Conservation (phyloP, 352 stramenopile species). For the Phytopythium helicoides region DNA sequence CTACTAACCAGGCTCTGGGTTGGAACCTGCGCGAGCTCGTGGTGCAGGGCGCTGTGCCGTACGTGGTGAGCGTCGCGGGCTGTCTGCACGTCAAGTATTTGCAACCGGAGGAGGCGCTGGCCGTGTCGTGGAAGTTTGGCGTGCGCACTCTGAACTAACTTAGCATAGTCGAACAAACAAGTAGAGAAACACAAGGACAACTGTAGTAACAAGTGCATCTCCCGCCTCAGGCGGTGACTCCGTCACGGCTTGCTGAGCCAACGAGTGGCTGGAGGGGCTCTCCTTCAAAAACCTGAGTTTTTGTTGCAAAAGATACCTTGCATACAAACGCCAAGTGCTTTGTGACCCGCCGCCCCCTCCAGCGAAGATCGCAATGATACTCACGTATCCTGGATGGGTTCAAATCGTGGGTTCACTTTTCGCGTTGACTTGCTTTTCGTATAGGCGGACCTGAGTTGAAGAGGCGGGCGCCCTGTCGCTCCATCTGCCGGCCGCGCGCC, state of each 20-base stretch:
- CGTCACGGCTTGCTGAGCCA: too few species aligned
- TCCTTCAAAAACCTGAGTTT: too few species aligned
- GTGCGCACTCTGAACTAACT: conserved; percentile 20
- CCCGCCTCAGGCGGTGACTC: too few species aligned
- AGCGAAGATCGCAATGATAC: too few species aligned
- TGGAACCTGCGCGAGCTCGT: conserved; percentile 61
- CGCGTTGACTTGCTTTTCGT: not conserved
- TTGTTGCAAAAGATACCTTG: too few species aligned
- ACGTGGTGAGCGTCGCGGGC: conserved; percentile 42
- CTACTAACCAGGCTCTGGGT: conserved; percentile 46
- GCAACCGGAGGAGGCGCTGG: conserved; percentile 40
- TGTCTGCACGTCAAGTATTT: conserved; percentile 46
- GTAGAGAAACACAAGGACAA: not conserved
- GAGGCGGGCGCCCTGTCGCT: not conserved
- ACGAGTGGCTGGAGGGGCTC: too few species aligned
- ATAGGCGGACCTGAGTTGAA: not conserved
- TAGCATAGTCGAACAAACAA: conserved; percentile 3
- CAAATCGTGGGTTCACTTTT: conserved; percentile 1
- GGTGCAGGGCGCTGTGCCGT: conserved; percentile 37
- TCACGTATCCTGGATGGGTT: too few species aligned
- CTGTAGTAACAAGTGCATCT: conserved; percentile 2
- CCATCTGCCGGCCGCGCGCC: not conserved
- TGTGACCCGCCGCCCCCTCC: too few species aligned
- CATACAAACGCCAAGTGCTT: too few species aligned
- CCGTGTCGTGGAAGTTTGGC: conserved; percentile 49